These are phyloP conservation scores for Coemansia sp. DNA, from an alignment of 192 early-diverging fungal genomes.

Conservation along the genomic window DNA sequence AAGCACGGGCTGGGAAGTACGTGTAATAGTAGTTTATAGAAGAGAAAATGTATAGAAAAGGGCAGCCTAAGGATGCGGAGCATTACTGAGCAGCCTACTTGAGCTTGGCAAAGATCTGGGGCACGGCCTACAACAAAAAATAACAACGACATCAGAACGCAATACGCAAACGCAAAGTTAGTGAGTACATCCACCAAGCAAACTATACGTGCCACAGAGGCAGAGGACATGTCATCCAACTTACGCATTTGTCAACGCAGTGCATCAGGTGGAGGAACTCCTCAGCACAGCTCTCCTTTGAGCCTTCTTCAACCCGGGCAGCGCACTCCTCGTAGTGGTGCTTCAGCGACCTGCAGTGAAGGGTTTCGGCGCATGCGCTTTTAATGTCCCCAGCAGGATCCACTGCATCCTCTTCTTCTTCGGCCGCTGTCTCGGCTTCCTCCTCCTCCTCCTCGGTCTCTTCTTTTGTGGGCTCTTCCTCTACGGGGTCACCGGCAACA, in stretches of 20 bases:
- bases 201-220: not conserved
- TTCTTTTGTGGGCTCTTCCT: slow-evolving; percentile 18
- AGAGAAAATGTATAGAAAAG: not conserved
- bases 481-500: slow-evolving; percentile 48
- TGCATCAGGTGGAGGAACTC: slow-evolving; percentile 84
- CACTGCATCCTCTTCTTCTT: slow-evolving; percentile 53
- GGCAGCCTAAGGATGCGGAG: not conserved
- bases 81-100: slow-evolving; percentile 45
- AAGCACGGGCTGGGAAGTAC: no score
- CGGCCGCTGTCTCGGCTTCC: slow-evolving; percentile 28
- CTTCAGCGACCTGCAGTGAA: slow-evolving; percentile 71
- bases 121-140: slow-evolving; percentile 56
- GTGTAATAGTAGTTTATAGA: not conserved
- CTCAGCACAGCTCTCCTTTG: slow-evolving; percentile 76
- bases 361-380: slow-evolving; percentile 60
- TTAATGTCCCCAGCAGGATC: slow-evolving; percentile 24
- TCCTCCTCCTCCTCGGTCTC: slow-evolving; percentile 21
- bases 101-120: slow-evolving; percentile 64
- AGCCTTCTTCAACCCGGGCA: slow-evolving; percentile 73
- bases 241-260: slow-evolving; percentile 81
- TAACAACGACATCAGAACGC: not conserved
- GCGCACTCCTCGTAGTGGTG: slow-evolving; percentile 78
- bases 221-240: slow-evolving; percentile 29
- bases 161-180: not conserved
- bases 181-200: not conserved